A percentile compares a stretch with the other conserved stretches of the same genome.
Evolutionary conservation across 2,329 filamentous ascomycete genomes (phyloP).

Genomic region (Sarocladiaceae sp.): DNA sequence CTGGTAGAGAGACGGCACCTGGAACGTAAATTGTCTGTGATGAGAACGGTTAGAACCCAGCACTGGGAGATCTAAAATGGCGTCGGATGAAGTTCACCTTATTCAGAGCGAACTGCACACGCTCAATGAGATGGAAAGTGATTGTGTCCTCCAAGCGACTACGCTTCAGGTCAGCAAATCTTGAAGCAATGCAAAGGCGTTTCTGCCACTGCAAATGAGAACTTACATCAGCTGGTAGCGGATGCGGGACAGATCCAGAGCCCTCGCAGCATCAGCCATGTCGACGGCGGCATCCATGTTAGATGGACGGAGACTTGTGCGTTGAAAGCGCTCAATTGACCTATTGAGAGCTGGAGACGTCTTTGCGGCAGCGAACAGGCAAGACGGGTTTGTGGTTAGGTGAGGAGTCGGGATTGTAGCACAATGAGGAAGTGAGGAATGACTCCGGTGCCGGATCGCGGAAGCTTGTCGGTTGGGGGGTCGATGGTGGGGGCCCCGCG

Average conservation of each 20-base stretch:
- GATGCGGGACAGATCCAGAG: constrained; percentile 86
- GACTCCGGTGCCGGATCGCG: constrained; percentile 3
- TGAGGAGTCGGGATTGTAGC: no score
- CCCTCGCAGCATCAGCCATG: constrained; percentile 77
- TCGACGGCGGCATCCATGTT: constrained; percentile 89
- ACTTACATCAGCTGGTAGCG: constrained; percentile 87
- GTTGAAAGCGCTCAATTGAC: neutral
- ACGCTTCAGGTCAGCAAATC: constrained; percentile 14
- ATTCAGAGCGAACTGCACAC: constrained; percentile 95
- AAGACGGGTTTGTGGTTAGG: no score
- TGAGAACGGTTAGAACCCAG: neutral
- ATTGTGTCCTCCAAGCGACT: constrained; percentile 98
- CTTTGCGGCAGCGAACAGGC: neutral
- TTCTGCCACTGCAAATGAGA: neutral
- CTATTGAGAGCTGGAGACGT: neutral
- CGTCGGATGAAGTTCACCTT: constrained; percentile 25
- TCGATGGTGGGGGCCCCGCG: neutral
- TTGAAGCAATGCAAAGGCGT: neutral
- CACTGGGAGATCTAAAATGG: no score
- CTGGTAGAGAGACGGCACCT: constrained; percentile 74
- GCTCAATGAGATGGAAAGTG: constrained; percentile 93
- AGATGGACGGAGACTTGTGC: neutral
- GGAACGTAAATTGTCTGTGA: constrained; percentile 71
- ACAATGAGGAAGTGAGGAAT: neutral
- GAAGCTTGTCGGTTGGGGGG: neutral